Percentiles rank a stretch among this genome's conserved stretches.
These are phyloP conservation scores for Zasmidium angulare DNA, from an alignment of 2,329 filamentous ascomycete species.

Conservation along the genomic window DNA sequence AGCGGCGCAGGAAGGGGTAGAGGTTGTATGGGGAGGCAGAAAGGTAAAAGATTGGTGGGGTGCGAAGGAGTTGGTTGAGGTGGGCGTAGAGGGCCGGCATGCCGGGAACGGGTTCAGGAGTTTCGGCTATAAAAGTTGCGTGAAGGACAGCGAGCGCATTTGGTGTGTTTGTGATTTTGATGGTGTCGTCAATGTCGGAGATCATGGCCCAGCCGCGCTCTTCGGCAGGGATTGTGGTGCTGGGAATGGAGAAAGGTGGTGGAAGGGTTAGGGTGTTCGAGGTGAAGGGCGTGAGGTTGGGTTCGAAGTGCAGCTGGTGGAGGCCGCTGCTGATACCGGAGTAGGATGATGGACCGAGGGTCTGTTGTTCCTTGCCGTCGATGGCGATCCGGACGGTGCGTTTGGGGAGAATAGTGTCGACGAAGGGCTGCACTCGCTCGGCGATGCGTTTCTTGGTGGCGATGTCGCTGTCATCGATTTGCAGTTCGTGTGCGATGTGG, in stretches of 20 bases:
- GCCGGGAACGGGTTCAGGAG: conserved; percentile 66
- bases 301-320: conserved; percentile 30
- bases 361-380: conserved; percentile 38
- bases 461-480: conserved; percentile 53
- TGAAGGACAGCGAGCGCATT: conserved; percentile 77
- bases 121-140: conserved; percentile 75
- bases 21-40: conserved; percentile 93
- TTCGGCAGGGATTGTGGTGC: conserved; percentile 72
- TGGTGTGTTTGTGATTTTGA: conserved; percentile 84
- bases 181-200: conserved; percentile 91
- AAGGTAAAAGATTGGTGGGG: conserved; percentile 85
- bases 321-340: conserved; percentile 35
- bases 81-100: conserved; percentile 83
- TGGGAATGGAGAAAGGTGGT: conserved; percentile 45
- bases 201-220: conserved; percentile 82
- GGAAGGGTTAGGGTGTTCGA: conserved; percentile 27
- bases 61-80: conserved; percentile 55
- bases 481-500: conserved; percentile 68
- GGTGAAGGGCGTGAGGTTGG: conserved; percentile 16
- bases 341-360: conserved; percentile 34
- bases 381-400: conserved; percentile 67
- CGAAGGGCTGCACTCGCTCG: conserved; percentile 70
- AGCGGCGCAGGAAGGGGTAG: conserved; percentile 79
- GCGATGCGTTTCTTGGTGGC: conserved; percentile 63
- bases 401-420: conserved; percentile 72